Conservation (phyloP, 108 stramenopile species). For the Bacterosira constricta region DNA sequence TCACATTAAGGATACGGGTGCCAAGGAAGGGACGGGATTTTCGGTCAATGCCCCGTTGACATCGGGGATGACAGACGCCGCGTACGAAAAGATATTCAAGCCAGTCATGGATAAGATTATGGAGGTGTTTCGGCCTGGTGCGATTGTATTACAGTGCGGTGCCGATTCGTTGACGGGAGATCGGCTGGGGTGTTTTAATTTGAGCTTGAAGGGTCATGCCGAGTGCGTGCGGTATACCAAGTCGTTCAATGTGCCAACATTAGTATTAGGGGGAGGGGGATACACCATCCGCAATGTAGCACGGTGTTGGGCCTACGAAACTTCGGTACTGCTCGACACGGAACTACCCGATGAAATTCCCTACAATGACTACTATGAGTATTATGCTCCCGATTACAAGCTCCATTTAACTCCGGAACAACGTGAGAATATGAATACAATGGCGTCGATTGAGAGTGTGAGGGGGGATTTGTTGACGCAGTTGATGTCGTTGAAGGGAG, state of each 20-base stretch:
- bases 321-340: conserved; percentile 81
- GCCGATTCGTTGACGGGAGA: conserved; percentile 98
- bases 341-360: conserved; percentile 93
- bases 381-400: conserved; percentile 98
- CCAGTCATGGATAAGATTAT: conserved; percentile 97
- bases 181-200: conserved; percentile 99
- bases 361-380: conserved; percentile 99
- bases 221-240: conserved; percentile 91
- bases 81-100: conserved; percentile 92
- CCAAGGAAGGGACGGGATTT: conserved; percentile 94
- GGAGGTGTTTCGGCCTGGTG: conserved; percentile 95
- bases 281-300: conserved; percentile 99
- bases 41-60: conserved; percentile 97
- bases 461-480: conserved; percentile 82
- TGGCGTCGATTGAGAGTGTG: conserved; percentile 62
- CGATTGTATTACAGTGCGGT: conserved; percentile 99
- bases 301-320: conserved; percentile 97
- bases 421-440: conserved; percentile 87
- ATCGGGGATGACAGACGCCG: conserved; percentile 95
- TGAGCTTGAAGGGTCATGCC: conserved; percentile 94
- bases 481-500: conserved; percentile 82
- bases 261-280: conserved; percentile 98
- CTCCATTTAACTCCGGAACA: conserved; percentile 91
- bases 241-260: conserved; percentile 90
- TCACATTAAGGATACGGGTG: conserved; percentile 95